Evolutionary conservation across 2,329 filamentous ascomycete genomes (phyloP).

Genomic region (Fusarium palustre): DNA sequence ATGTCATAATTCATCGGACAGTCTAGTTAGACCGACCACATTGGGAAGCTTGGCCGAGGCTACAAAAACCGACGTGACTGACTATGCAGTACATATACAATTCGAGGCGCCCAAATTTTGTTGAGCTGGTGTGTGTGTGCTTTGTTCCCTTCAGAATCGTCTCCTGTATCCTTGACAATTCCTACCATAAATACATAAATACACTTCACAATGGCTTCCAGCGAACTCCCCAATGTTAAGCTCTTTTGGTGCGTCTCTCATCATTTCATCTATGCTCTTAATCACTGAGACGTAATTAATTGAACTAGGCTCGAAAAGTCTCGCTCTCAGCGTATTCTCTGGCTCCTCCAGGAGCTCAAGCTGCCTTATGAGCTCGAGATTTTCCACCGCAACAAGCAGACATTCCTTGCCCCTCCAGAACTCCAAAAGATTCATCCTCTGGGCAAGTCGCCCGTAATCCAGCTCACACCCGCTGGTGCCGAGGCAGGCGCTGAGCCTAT

Average conservation of each 20-base stretch:
- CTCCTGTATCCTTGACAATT: background rate
- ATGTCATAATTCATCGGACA: background rate
- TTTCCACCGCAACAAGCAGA: constrained; percentile 74
- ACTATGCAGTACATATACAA: background rate
- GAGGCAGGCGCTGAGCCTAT: constrained; percentile 55
- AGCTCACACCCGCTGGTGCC: constrained; percentile 62
- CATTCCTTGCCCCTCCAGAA: constrained; percentile 78
- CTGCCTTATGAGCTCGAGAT: constrained; percentile 83
- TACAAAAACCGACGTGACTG: background rate
- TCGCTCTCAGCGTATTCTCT: constrained; percentile 83
- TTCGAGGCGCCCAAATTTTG: background rate
- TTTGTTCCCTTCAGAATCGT: background rate
- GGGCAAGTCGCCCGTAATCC: constrained; percentile 86
- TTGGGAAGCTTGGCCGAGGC: constrained; percentile 24
- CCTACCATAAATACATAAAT: background rate
- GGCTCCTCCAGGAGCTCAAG: constrained; percentile 86
- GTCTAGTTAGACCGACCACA: constrained; percentile 29
- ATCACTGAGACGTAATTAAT: constrained; percentile 9
- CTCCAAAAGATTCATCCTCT: constrained; percentile 84
- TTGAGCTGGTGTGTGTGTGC: background rate
- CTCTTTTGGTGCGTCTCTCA: constrained; percentile 68
- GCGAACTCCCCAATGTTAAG: constrained; percentile 65
- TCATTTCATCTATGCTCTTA: background rate
- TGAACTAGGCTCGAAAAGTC: constrained; percentile 87
- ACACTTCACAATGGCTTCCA: constrained; percentile 41